Conservation (phyloP, 2,329 filamentous ascomycete species). For the Pestalotiopsis sp. region DNA sequence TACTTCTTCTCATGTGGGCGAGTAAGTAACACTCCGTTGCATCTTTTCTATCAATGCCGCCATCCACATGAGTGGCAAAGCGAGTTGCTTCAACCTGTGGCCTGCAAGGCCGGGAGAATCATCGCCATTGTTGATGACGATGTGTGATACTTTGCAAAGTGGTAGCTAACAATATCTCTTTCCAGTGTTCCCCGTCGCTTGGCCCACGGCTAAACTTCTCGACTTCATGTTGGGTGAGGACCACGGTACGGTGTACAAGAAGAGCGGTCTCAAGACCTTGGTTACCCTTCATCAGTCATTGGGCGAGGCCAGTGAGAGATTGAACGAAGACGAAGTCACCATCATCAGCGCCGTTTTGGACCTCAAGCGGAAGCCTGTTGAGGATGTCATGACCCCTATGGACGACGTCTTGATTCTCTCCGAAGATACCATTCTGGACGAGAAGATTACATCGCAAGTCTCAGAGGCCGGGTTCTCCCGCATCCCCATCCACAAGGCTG, state of each 20-base stretch:
- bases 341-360: conserved; percentile 98
- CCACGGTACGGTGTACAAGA: conserved; percentile 97
- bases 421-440: conserved; percentile 90
- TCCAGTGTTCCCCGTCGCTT: conserved; percentile 76
- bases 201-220: conserved; percentile 93
- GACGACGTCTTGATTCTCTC: conserved; percentile 95
- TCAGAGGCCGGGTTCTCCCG: conserved; percentile 92
- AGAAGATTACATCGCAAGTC: conserved; percentile 92
- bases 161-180: neutral
- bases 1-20: conserved; percentile 88
- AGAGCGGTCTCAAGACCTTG: conserved; percentile 93
- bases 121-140: too few relatives aligned
- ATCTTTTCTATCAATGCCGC: neutral
- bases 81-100: too few relatives aligned
- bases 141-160: too few relatives aligned
- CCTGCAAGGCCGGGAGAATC: too few relatives aligned
- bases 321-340: conserved; percentile 97
- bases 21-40: conserved; percentile 28
- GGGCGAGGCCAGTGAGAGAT: conserved; percentile 81
- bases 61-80: too few relatives aligned
- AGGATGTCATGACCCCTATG: conserved; percentile 98
- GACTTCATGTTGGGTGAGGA: conserved; percentile 93
- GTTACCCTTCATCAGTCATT: conserved; percentile 93
- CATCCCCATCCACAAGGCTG: conserved; percentile 89
- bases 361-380: conserved; percentile 93